Conservation (phyloP, 2,329 filamentous ascomycete species). For the Botryotinia convoluta region DNA sequence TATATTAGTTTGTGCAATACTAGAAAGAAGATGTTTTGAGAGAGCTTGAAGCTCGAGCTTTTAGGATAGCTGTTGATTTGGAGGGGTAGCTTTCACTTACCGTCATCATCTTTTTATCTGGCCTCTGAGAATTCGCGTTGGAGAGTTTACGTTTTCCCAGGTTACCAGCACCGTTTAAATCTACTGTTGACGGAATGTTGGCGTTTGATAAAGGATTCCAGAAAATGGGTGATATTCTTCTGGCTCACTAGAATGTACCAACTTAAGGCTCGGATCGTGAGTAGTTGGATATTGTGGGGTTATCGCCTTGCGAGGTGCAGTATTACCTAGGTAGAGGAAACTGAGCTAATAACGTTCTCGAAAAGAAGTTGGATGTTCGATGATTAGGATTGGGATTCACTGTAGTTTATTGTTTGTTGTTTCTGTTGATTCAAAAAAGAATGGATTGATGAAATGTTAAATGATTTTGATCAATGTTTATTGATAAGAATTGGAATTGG, state of each 20-base stretch:
- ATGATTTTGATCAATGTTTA: not conserved
- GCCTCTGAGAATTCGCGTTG: slow-evolving; percentile 55
- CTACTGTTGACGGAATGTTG: slow-evolving; percentile 36
- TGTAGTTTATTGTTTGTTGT: not conserved
- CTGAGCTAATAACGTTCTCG: not conserved
- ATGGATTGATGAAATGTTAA: not conserved
- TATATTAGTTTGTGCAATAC: slow-evolving; percentile 5
- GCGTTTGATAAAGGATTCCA: slow-evolving; percentile 31
- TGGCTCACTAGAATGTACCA: slow-evolving; percentile 25
- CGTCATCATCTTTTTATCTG: slow-evolving; percentile 59
- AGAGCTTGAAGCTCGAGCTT: slow-evolving; percentile 7
- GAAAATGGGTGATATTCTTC: slow-evolving; percentile 23
- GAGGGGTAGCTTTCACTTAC: slow-evolving; percentile 45
- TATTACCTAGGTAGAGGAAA: not conserved
- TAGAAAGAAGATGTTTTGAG: not conserved
- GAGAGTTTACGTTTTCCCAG: slow-evolving; percentile 69
- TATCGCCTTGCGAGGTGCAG: not conserved
- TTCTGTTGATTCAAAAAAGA: not conserved
- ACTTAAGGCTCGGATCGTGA: slow-evolving; percentile 5
- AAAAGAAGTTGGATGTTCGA: not conserved
- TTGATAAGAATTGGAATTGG: slow-evolving; percentile 13
- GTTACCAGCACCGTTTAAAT: slow-evolving; percentile 42
- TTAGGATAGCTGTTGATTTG: slow-evolving; percentile 14
- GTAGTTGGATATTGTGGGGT: slow-evolving; percentile 17
- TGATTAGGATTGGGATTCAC: not conserved